Base-by-base conservation (phyloP, 805 yeast species). In the Barnettozyma californica region DNA sequence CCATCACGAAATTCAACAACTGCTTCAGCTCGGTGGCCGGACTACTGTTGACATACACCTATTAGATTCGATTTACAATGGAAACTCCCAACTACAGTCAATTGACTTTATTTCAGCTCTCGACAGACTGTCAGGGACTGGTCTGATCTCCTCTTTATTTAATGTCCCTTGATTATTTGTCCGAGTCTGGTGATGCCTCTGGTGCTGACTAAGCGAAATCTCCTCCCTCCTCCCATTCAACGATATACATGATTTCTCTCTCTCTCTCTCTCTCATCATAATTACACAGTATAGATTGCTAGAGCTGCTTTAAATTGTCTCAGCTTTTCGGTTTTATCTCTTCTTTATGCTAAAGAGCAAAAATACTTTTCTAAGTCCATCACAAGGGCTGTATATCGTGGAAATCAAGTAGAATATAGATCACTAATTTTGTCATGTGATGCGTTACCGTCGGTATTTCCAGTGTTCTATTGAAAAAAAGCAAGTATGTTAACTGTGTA, bases 1-100 rank as follows among this genome's bases (percentile, higher is more conserved):
- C 53, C 53, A 50, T 29, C 33, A 29, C 16, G 16, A 11, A 29
- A 29, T 23, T 23, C 25, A 23, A 11, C 33, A 29, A 16, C 33
- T 29, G 11, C 8, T 29, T 29, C 33, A 14, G 16, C 33, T 29
- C 33, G 9, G 33, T 9, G 33, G 33, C 33, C n/a, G 8, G 11
- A 16, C 11, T n/a, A 13, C 9, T 29, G 16, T 29, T 29, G n/a
- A n/a, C n/a, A 29, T 14, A 8, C 11, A 9, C 16, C 5, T 23
- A 23, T 23, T 8, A 23, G 5, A 23, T 8, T 4, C 33, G 14
- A 13, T 29, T 29, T n/a, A 16, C 16, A 5, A 11, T 13, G 33
- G n/a, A 13, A 9, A 9, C 4, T 13, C n/a, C 14, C 14, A 13
- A 29, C 16, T 29, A 29, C 8, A 14, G 7, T 5, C 33, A 29